phyloP scores from a whole-genome alignment of 208 protist species.

The Ichthyophonus hoferi region DNA sequence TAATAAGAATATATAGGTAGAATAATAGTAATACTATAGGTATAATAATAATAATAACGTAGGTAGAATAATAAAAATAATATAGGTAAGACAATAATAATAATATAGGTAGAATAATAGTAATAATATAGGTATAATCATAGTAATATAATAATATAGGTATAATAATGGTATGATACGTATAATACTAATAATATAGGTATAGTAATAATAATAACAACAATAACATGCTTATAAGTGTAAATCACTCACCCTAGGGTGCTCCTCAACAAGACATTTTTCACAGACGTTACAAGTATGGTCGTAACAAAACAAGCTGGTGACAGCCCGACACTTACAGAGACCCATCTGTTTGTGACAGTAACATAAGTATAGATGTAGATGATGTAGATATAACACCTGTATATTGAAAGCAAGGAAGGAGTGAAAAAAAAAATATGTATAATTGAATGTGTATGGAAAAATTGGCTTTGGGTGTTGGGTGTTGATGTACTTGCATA shows the following conservation, averaged over 20 bases:
- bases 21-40: constrained; percentile 11
- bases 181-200: background rate
- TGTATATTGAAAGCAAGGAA: too few relatives aligned
- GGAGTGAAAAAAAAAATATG: too few relatives aligned
- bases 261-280: constrained; percentile 25
- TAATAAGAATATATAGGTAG: too few relatives aligned
- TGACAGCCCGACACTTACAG: constrained; percentile 32
- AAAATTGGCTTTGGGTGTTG: too few relatives aligned
- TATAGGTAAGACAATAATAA: background rate
- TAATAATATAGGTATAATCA: background rate
- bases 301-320: constrained; percentile 36
- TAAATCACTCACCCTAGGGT: constrained; percentile 11
- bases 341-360: constrained; percentile 32
- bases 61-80: background rate
- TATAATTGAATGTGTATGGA: too few relatives aligned
- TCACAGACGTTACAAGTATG: constrained; percentile 35
- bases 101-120: background rate
- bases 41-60: background rate
- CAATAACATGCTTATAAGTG: background rate
- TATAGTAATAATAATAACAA: background rate
- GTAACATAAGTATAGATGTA: too few relatives aligned
- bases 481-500: too few relatives aligned
- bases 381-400: too few relatives aligned
- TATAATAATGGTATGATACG: background rate
- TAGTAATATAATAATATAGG: background rate